Conservation (phyloP, 1,139 yeast species). For the Hansenula sp. region DNA sequence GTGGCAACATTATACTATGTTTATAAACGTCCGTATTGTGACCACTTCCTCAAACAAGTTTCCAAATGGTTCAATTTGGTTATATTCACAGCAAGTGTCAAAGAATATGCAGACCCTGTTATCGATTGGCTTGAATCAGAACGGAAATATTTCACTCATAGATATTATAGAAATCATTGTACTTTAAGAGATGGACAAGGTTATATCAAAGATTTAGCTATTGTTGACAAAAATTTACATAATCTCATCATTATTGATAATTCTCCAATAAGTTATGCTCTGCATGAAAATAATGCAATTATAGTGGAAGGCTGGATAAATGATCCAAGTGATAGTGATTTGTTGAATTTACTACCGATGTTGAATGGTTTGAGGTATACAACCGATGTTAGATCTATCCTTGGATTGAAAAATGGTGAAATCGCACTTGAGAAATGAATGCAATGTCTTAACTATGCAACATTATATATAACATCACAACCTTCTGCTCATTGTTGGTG, state of each 20-base stretch:
- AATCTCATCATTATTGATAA: conserved; percentile 83
- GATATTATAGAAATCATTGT: conserved; percentile 82
- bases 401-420: conserved; percentile 79
- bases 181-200: conserved; percentile 76
- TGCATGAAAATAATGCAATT: conserved; percentile 84
- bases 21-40: conserved; percentile 89
- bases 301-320: conserved; percentile 97
- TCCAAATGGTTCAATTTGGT: conserved; percentile 86
- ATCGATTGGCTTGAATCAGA: conserved; percentile 80
- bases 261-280: conserved; percentile 83
- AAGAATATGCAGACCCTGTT: conserved; percentile 96
- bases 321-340: conserved; percentile 84
- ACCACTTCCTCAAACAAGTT: conserved; percentile 72
- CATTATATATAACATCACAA: too few species aligned
- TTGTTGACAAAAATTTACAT: conserved; percentile 52
- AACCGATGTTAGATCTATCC: conserved; percentile 80
- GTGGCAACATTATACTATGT: conserved; percentile 80
- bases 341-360: conserved; percentile 77
- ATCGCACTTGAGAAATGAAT: conserved; percentile 45
- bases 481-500: too few species aligned
- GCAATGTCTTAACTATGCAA: neutral
- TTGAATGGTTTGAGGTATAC: conserved; percentile 74
- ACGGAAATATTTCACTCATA: conserved; percentile 44
- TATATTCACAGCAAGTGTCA: conserved; percentile 89
- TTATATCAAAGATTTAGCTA: conserved; percentile 78